Percentiles rank a stretch among this genome's conserved stretches.
phyloP scores from a whole-genome alignment of 352 stramenopile genomes.

The Globisporangium solare region DNA sequence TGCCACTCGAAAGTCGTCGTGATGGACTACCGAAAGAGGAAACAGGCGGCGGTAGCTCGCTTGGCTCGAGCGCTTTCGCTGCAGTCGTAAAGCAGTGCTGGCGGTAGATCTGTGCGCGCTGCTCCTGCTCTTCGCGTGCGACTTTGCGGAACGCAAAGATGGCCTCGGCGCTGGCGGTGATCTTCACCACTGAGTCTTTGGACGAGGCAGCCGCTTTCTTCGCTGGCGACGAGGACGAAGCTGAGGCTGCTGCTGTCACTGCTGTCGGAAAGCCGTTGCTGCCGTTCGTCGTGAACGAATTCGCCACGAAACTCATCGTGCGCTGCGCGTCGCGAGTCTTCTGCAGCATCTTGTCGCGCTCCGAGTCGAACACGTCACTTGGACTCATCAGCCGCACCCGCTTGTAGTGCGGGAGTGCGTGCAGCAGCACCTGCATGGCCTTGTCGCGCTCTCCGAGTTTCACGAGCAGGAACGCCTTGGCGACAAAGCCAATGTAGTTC shows the following conservation, averaged over 20 bases:
- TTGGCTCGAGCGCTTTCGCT: background rate
- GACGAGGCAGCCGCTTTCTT: no score
- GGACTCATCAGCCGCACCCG: slow-evolving; percentile 22
- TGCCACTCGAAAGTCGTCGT: background rate
- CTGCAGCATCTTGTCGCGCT: slow-evolving; percentile 17
- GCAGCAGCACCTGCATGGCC: slow-evolving; percentile 22
- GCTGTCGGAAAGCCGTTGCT: background rate
- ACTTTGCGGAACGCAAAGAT: slow-evolving; percentile 13
- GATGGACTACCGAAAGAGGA: background rate
- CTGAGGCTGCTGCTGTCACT: background rate
- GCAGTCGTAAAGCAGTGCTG: background rate
- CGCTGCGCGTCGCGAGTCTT: slow-evolving; percentile 9
- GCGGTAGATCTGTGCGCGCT: slow-evolving; percentile 7
- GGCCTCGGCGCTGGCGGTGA: background rate
- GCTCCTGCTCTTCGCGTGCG: slow-evolving; percentile 8
- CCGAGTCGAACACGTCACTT: slow-evolving; percentile 20
- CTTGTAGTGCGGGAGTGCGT: slow-evolving; percentile 33
- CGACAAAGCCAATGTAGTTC: slow-evolving; percentile 37
- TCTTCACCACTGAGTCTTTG: background rate
- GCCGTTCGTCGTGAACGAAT: slow-evolving; percentile 4
- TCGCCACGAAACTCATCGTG: slow-evolving; percentile 6
- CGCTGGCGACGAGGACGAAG: background rate
- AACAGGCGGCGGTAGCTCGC: background rate
- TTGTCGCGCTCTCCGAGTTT: slow-evolving; percentile 14
- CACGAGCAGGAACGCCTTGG: slow-evolving; percentile 32